Conservation (phyloP, 2,329 filamentous ascomycete genomes). For the Lachnellula occidentalis region DNA sequence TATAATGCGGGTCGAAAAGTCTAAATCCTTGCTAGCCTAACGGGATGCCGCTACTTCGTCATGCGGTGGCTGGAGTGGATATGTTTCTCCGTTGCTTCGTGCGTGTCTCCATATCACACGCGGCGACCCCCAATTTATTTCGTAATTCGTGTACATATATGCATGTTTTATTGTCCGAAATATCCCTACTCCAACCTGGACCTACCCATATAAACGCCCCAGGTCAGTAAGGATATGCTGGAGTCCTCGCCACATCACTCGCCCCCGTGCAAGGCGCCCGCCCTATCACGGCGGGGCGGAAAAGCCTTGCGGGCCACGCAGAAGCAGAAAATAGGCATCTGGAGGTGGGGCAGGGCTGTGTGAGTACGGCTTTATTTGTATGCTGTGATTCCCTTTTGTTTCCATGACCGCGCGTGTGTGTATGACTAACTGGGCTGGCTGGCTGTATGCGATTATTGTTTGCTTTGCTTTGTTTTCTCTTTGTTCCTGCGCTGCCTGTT, state of each 20-base stretch:
- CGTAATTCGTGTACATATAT: no score
- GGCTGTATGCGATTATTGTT: background rate
- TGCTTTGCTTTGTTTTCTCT: background rate
- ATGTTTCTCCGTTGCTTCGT: no score
- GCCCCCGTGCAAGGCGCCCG: background rate
- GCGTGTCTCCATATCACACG: background rate
- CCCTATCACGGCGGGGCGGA: background rate
- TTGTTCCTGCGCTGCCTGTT: background rate
- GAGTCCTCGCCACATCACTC: no score
- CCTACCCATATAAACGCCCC: background rate
- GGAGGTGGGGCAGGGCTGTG: background rate
- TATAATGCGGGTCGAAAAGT: no score
- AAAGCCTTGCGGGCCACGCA: background rate
- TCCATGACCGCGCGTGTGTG: background rate
- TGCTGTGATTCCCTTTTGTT: background rate
- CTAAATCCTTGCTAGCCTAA: no score
- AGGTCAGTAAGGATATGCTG: no score
- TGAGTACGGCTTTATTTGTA: background rate
- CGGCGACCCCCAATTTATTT: background rate
- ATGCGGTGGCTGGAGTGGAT: no score
- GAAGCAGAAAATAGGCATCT: slow-evolving; percentile 1
- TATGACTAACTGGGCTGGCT: no score
- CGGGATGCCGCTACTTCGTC: no score
- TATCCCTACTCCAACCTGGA: background rate
- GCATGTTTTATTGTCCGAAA: background rate